Evolutionary conservation across 371 early-diverging fungal genomes (phyloP).

Genomic region (Mortierella sp.): DNA sequence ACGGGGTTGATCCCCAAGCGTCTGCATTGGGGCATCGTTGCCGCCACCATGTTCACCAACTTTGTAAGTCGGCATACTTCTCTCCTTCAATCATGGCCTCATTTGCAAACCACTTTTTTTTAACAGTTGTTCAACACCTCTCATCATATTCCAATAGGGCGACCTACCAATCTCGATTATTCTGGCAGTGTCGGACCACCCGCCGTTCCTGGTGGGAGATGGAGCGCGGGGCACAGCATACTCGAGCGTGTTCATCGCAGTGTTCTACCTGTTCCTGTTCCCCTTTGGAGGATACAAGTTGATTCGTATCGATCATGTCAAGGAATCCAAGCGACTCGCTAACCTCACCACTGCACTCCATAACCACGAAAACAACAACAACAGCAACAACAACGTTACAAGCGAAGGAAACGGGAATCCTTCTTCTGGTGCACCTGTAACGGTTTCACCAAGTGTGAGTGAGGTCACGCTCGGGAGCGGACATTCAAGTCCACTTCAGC

Average conservation of each 20-base stretch:
- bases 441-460: conserved; percentile 4
- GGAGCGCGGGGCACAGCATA: conserved; percentile 57
- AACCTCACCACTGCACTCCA: conserved; percentile 12
- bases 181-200: conserved; percentile 50
- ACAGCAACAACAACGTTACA: not conserved
- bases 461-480: conserved; percentile 4
- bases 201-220: conserved; percentile 58
- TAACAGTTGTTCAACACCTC: not conserved
- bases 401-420: not conserved
- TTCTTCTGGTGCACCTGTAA: not conserved
- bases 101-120: not conserved
- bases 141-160: conserved; percentile 29
- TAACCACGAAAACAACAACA: conserved; percentile 2
- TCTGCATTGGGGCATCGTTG: conserved; percentile 47
- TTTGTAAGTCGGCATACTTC: conserved; percentile 35
- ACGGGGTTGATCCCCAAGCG: conserved; percentile 46
- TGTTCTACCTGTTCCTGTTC: conserved; percentile 58
- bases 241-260: conserved; percentile 53
- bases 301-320: conserved; percentile 52
- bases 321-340: conserved; percentile 45
- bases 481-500: not conserved
- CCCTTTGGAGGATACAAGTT: conserved; percentile 58
- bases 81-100: not conserved
- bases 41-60: conserved; percentile 56
- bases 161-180: conserved; percentile 61